Evolutionary conservation across 75 land plant species (phyloP).

Genomic region (Selaginella tamariscina): DNA sequence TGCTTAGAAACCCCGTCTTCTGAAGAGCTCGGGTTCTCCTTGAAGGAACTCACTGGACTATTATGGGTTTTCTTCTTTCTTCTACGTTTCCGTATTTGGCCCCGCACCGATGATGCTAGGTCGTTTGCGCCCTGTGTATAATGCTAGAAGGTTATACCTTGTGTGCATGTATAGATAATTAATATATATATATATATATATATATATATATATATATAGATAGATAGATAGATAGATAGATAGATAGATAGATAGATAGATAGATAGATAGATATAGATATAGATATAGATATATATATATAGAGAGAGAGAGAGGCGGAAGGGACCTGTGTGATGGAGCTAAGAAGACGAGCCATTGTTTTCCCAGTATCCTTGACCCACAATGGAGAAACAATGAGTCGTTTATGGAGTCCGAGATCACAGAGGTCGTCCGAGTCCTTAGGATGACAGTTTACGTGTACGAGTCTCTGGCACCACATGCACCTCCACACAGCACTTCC

Average conservation of each 20-base stretch:
- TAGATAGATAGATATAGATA: no score
- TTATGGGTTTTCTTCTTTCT: conserved; percentile 7
- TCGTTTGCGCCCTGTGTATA: conserved; percentile 93
- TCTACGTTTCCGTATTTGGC: conserved; percentile 40
- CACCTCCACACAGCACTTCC: conserved; percentile 73
- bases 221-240: no score
- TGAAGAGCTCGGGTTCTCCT: background rate
- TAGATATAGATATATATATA: no score
- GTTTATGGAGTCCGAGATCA: conserved; percentile 67
- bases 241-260: no score
- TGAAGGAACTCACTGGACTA: background rate
- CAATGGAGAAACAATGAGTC: conserved; percentile 76
- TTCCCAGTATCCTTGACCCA: conserved; percentile 46
- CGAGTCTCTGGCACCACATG: conserved; percentile 77
- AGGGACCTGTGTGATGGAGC: conserved; percentile 59
- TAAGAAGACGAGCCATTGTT: conserved; percentile 35
- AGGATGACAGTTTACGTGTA: conserved; percentile 74
- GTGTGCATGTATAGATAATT: no score
- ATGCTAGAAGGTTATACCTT: no score
- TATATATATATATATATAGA: no score
- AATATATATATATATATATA: no score
- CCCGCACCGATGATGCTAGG: conserved; percentile 62
- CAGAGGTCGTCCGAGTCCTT: conserved; percentile 60
- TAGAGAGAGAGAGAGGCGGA: no score
- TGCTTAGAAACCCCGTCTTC: background rate